Evolutionary conservation across 2,329 filamentous ascomycete species (phyloP).

Genomic region (Lachnellula subtilissima): DNA sequence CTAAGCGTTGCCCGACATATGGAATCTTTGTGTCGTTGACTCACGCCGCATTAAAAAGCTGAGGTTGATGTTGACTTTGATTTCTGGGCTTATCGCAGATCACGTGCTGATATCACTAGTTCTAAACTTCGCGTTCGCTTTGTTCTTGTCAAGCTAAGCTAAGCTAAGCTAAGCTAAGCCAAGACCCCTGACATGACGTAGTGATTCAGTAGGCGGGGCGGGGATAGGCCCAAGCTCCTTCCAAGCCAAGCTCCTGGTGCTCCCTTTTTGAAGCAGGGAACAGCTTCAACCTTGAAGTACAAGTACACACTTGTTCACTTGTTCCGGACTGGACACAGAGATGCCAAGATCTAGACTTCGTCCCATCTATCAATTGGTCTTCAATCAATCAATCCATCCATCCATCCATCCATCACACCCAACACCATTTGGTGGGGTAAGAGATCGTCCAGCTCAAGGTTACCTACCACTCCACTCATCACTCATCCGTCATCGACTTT

Average conservation of each 20-base stretch:
- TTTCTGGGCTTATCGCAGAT: background rate
- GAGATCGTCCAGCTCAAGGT: no score
- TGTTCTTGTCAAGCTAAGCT: background rate
- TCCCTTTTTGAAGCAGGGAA: background rate
- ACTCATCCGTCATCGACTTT: constrained; percentile 20
- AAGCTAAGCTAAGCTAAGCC: background rate
- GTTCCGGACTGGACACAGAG: background rate
- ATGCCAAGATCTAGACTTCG: constrained; percentile 1
- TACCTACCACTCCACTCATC: background rate
- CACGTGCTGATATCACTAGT: constrained; percentile 4
- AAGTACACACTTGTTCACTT: no score
- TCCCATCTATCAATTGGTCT: background rate
- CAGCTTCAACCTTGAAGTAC: background rate
- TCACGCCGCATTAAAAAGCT: background rate
- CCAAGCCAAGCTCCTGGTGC: background rate
- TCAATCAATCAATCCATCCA: background rate
- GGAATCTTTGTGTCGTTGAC: background rate
- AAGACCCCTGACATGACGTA: constrained; percentile 14
- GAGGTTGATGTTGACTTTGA: background rate
- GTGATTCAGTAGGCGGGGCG: background rate
- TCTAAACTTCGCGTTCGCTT: background rate
- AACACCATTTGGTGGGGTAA: constrained; percentile 1
- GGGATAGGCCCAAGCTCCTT: background rate
- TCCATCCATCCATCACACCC: background rate
- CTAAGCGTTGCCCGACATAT: no score